Conservation (phyloP, 2,329 filamentous ascomycete species). For the Ceratocystiopsis minuta region DNA sequence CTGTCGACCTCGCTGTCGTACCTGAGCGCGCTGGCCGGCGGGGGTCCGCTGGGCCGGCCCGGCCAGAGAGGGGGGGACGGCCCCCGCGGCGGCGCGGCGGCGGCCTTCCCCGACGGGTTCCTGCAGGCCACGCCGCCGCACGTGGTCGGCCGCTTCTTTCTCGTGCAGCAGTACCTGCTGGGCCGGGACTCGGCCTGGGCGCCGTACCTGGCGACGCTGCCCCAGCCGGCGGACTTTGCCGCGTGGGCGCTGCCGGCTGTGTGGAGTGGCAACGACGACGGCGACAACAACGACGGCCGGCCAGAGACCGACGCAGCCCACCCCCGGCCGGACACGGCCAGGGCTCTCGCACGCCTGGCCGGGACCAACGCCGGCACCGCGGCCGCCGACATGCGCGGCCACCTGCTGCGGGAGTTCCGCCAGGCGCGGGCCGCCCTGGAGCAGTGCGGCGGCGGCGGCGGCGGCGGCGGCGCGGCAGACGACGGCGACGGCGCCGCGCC, state of each 20-base stretch:
- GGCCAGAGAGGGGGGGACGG: not conserved
- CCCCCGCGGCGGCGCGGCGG: not conserved
- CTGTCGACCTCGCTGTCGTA: slow-evolving; percentile 38
- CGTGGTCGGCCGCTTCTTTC: slow-evolving; percentile 47
- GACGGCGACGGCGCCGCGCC: slow-evolving; percentile 13
- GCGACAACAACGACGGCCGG: slow-evolving; percentile 8
- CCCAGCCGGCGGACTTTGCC: slow-evolving; percentile 34
- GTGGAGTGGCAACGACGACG: slow-evolving; percentile 43
- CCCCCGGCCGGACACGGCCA: too few species aligned
- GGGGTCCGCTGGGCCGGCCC: slow-evolving; percentile 11
- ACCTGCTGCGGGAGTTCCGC: too few species aligned
- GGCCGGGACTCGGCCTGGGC: slow-evolving; percentile 44
- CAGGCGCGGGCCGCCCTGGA: too few species aligned
- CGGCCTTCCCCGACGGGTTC: slow-evolving; percentile 29
- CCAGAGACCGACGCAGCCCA: too few species aligned
- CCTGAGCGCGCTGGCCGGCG: slow-evolving; percentile 30
- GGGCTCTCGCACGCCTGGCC: slow-evolving; percentile 23
- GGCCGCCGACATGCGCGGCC: slow-evolving; percentile 23
- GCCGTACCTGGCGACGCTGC: slow-evolving; percentile 48
- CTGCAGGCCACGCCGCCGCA: slow-evolving; percentile 33
- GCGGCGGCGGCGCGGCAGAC: slow-evolving; percentile 13
- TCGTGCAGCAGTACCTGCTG: slow-evolving; percentile 48
- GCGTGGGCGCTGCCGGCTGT: slow-evolving; percentile 41
- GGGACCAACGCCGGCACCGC: slow-evolving; percentile 35
- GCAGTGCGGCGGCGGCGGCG: too few species aligned